A percentile compares a stretch with the other conserved stretches of the same genome.
These are phyloP conservation scores for Tetrahymena thermophila DNA, from an alignment of 73 alveolate genomes.

Conservation along the genomic window DNA sequence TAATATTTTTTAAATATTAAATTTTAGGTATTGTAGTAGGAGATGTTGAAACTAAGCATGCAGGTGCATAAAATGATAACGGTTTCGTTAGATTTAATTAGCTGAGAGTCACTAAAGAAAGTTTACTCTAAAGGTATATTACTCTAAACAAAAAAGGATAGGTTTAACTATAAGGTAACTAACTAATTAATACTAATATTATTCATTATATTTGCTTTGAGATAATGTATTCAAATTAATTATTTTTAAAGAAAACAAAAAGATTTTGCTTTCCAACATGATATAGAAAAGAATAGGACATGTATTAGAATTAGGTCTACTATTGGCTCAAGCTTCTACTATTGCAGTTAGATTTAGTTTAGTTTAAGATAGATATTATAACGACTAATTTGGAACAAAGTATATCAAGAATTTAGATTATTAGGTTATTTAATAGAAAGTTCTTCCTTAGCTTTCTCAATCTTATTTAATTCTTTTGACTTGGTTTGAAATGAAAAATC, in stretches of 20 bases:
- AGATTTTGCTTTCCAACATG: neutral
- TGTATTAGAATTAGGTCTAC: neutral
- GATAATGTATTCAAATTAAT: neutral
- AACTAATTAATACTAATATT: too few relatives aligned
- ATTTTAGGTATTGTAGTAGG: neutral
- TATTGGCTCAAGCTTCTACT: neutral
- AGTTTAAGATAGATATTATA: neutral
- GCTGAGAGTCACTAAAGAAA: neutral
- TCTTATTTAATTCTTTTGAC: neutral
- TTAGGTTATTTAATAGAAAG: neutral
- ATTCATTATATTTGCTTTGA: neutral
- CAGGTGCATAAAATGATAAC: neutral
- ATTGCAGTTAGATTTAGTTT: neutral
- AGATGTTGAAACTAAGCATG: neutral
- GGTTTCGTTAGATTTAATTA: neutral
- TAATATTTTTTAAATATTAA: neutral
- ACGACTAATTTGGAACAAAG: neutral
- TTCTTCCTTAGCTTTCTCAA: neutral
- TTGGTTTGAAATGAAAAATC: neutral
- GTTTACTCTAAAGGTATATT: neutral
- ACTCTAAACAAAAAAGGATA: neutral
- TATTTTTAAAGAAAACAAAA: neutral
- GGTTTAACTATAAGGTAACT: neutral
- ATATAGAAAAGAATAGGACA: neutral
- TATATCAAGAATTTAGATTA: neutral